These are phyloP conservation scores for Wallacemonas sp. DNA, from an alignment of 208 protist species.

Conservation along the genomic window DNA sequence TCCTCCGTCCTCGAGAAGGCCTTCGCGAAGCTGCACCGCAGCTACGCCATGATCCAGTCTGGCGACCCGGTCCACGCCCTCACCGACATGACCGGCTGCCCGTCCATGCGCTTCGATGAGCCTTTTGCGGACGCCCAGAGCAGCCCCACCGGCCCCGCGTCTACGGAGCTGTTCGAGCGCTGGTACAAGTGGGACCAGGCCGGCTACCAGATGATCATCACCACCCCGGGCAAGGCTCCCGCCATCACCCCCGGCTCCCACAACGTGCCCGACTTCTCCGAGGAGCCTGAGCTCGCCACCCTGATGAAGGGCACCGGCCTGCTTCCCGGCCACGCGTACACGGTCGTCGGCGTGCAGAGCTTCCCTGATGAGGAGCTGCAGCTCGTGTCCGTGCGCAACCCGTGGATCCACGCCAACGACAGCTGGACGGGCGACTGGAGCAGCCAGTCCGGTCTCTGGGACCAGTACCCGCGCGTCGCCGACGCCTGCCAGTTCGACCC, in stretches of 20 bases:
- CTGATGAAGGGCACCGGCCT: slow-evolving; percentile 55
- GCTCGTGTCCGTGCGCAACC: slow-evolving; percentile 72
- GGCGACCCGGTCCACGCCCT: slow-evolving; percentile 90
- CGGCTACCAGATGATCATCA: slow-evolving; percentile 73
- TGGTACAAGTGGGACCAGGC: slow-evolving; percentile 34
- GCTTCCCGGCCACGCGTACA: slow-evolving; percentile 82
- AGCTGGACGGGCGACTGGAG: slow-evolving; percentile 54
- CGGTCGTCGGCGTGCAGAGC: slow-evolving; percentile 45
- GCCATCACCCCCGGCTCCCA: slow-evolving; percentile 50
- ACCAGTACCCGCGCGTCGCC: slow-evolving; percentile 37
- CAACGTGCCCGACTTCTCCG: slow-evolving; percentile 47
- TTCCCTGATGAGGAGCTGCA: slow-evolving; percentile 44
- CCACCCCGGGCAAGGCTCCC: slow-evolving; percentile 76
- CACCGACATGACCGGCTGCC: slow-evolving; percentile 81
- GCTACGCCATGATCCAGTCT: slow-evolving; percentile 79
- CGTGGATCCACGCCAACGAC: slow-evolving; percentile 40
- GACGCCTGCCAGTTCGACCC: slow-evolving; percentile 28
- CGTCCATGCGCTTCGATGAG: slow-evolving; percentile 77
- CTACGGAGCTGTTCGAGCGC: slow-evolving; percentile 40
- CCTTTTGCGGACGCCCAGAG: slow-evolving; percentile 40
- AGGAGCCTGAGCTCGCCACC: slow-evolving; percentile 53
- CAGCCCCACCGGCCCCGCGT: slow-evolving; percentile 20
- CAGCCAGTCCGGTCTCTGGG: slow-evolving; percentile 42
- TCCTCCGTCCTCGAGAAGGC: slow-evolving; percentile 89
- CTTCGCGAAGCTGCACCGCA: slow-evolving; percentile 88